Evolutionary conservation across 2,329 filamentous ascomycete species (phyloP).

Genomic region (Tolypocladium sp.): DNA sequence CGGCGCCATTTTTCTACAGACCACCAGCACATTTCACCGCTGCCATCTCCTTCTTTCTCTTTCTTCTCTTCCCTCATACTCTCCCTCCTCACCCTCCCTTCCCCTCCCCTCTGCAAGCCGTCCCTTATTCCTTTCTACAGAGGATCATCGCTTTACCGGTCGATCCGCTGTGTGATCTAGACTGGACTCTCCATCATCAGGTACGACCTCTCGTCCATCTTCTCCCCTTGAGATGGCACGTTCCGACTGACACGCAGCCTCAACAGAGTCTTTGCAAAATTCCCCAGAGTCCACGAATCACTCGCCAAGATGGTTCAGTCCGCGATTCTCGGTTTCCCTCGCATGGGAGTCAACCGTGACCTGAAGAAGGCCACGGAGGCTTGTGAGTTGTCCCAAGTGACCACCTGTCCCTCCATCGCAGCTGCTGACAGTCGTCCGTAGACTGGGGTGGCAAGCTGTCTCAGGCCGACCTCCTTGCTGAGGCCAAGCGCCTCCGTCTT

Average conservation of each 20-base stretch:
- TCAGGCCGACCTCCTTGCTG: conserved; percentile 78
- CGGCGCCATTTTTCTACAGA: conserved; percentile 17
- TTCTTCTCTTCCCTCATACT: conserved; percentile 11
- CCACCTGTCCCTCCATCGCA: conserved; percentile 2
- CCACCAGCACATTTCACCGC: conserved; percentile 5
- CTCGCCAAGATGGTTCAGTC: conserved; percentile 52
- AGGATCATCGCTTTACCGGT: neutral
- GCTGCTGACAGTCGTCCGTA: conserved; percentile 16
- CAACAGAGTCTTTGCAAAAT: neutral
- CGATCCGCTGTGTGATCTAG: neutral
- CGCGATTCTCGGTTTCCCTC: conserved; percentile 93
- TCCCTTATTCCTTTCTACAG: conserved; percentile 6
- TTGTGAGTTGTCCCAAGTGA: conserved; percentile 43
- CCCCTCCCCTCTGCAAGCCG: conserved; percentile 5
- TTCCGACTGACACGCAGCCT: neutral
- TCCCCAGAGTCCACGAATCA: conserved; percentile 8
- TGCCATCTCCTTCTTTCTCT: conserved; percentile 9
- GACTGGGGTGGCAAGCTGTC: conserved; percentile 91
- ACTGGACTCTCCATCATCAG: neutral
- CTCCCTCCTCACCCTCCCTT: conserved; percentile 10
- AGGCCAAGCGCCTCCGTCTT: conserved; percentile 93
- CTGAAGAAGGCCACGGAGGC: conserved; percentile 99
- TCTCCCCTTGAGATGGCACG: neutral
- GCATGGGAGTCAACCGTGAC: conserved; percentile 97
- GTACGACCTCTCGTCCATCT: neutral